These are phyloP conservation scores for Trichoderma koningiopsis DNA, from an alignment of 2,329 filamentous ascomycete genomes.

Conservation along the genomic window DNA sequence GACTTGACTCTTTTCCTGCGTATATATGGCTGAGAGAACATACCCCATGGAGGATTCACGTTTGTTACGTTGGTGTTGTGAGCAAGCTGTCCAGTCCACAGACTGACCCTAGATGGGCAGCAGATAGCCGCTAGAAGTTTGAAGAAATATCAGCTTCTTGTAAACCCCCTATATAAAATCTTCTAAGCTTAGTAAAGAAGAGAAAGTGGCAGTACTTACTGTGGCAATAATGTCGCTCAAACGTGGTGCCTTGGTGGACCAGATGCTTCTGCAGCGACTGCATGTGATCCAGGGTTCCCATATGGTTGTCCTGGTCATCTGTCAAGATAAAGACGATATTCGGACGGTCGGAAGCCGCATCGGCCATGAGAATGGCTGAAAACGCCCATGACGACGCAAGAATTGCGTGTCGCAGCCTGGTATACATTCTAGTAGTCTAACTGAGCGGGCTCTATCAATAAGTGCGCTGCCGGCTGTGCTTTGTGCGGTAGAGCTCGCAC, in stretches of 20 bases:
- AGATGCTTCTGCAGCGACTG: slow-evolving; percentile 59
- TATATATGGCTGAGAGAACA: background rate
- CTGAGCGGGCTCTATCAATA: background rate
- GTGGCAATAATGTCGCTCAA: slow-evolving; percentile 65
- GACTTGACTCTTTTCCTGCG: too few species aligned
- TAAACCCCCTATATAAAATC: background rate
- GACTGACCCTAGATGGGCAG: slow-evolving; percentile 66
- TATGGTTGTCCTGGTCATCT: slow-evolving; percentile 66
- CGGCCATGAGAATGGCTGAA: background rate
- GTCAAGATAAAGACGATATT: slow-evolving; percentile 70
- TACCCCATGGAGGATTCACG: slow-evolving; percentile 54
- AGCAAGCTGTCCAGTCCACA: slow-evolving; percentile 66
- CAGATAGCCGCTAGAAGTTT: slow-evolving; percentile 56
- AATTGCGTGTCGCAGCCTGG: background rate
- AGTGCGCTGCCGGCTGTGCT: background rate
- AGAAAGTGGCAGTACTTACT: background rate
- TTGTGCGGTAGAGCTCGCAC: background rate
- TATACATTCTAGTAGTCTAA: background rate
- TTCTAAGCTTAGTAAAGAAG: background rate
- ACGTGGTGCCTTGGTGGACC: slow-evolving; percentile 59
- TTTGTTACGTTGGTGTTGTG: slow-evolving; percentile 73
- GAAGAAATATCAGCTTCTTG: background rate
- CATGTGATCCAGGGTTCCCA: slow-evolving; percentile 64
- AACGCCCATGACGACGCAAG: slow-evolving; percentile 17
- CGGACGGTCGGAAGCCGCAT: slow-evolving; percentile 19